Evolutionary conservation across 177 flowering plant genomes (phyloP).

Genomic region (Tripterygium wilfordii): DNA sequence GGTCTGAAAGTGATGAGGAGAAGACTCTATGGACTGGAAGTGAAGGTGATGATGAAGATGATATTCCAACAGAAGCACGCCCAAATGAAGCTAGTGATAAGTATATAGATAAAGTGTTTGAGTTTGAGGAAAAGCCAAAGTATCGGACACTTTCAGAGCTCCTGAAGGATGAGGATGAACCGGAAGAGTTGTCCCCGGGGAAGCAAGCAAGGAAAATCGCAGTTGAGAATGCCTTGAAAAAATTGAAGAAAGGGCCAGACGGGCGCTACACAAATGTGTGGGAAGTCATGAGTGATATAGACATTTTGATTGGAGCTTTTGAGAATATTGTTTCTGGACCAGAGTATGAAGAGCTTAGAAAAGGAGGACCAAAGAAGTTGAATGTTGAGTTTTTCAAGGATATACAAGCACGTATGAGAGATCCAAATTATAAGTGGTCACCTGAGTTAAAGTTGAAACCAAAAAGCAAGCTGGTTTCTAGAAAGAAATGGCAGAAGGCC

Average conservation of each 20-base stretch:
- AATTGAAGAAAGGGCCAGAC: constrained; percentile 95
- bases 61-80: constrained; percentile 79
- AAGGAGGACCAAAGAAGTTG: constrained; percentile 86
- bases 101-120: constrained; percentile 78
- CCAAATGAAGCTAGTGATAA: constrained; percentile 84
- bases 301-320: constrained; percentile 90
- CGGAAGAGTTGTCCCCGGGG: constrained; percentile 82
- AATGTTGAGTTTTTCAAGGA: constrained; percentile 92
- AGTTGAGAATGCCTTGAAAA: constrained; percentile 87
- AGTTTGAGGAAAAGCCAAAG: constrained; percentile 83
- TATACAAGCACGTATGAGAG: constrained; percentile 93
- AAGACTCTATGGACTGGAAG: constrained; percentile 93
- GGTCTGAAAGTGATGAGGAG: constrained; percentile 96
- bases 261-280: constrained; percentile 92
- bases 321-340: constrained; percentile 96
- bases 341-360: constrained; percentile 83
- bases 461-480: constrained; percentile 75
- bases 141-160: constrained; percentile 69
- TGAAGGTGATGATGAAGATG: constrained; percentile 81
- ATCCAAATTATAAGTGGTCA: constrained; percentile 83
- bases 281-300: constrained; percentile 93
- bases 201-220: constrained; percentile 96
- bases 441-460: constrained; percentile 89
- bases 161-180: constrained; percentile 71
- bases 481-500: constrained; percentile 85